Evolutionary conservation across 2,329 filamentous ascomycete genomes (phyloP), one percentile per base, ranked within the genome.

Genomic region (Alternaria novae-zelandiae): DNA sequence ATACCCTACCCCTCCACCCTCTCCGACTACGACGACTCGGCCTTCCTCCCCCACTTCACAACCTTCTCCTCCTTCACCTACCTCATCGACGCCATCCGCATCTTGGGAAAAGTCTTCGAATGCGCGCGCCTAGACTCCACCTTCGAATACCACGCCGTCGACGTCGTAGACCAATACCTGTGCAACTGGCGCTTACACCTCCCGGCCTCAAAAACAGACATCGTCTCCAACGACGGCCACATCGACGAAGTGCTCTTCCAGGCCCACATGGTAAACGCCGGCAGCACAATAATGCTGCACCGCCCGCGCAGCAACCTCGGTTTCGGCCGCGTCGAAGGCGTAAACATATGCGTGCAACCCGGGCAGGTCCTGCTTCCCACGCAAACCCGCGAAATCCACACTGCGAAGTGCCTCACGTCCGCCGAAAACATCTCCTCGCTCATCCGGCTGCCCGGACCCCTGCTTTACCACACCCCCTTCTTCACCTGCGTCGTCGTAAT

Each of bases 231-330:
- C 70, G 90, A 92, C 30, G 86, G 88, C 20, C 41, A 63, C 57
- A 84, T 94, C 11, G 94, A 97, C 76, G 93, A 97, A 80, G 91
- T 97, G 86, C 89, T 97, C 80, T 97, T 97, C 81, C 93, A 96
- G 78, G 94, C 92, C 1, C 90, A 92, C 66, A 95, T 96, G 88
- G 92, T 97, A 72, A 84, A 75, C 30, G 67, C 63, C 6, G 79
- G 79, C 23, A 76, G 72, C 68, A 78, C 77, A 13, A 81, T 81
- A 56, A 78, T 81, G 72, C 70, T 81, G 30, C 79, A 92, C 68
- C 59, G 81, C 59, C 71, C 80, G 64, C 69, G 81, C 57, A 71
- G 81, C 68, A 76, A 81, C 64, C 63, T 81, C 21, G 73, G 79
- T 45, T 79, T 78, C 43, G 77, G 75, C 5, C 44, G 72, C 3